phyloP scores from a whole-genome alignment of 2,329 filamentous ascomycete species.

The Microsporum audouinii region DNA sequence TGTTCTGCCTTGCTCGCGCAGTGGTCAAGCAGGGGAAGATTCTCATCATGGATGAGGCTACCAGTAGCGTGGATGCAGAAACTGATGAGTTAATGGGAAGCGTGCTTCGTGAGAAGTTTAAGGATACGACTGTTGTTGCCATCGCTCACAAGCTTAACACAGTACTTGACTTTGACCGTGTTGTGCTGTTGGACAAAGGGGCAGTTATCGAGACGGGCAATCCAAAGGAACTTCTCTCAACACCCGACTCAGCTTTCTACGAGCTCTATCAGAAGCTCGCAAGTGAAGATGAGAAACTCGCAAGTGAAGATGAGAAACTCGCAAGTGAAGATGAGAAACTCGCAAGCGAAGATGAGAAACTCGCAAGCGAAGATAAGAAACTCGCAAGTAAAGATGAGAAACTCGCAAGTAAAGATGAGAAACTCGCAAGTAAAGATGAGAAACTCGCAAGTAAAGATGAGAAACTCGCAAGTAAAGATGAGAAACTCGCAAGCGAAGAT shows the following conservation, averaged over 20 bases:
- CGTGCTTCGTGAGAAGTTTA: constrained; percentile 56
- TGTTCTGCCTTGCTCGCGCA: constrained; percentile 83
- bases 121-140: constrained; percentile 89
- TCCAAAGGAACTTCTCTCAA: background rate
- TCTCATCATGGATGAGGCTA: constrained; percentile 90
- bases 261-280: background rate
- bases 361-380: background rate
- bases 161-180: constrained; percentile 74
- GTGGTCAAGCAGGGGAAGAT: constrained; percentile 93
- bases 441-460: background rate
- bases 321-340: background rate
- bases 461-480: too few species aligned
- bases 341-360: background rate
- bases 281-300: background rate
- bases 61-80: constrained; percentile 60
- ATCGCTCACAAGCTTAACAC: constrained; percentile 98
- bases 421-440: background rate
- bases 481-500: background rate
- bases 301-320: background rate
- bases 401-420: background rate
- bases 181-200: constrained; percentile 84
- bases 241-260: background rate
- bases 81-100: constrained; percentile 54
- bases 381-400: background rate
- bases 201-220: constrained; percentile 56